Conservation (phyloP, 2,329 filamentous ascomycete genomes). For the Pseudogymnoascus sp. region DNA sequence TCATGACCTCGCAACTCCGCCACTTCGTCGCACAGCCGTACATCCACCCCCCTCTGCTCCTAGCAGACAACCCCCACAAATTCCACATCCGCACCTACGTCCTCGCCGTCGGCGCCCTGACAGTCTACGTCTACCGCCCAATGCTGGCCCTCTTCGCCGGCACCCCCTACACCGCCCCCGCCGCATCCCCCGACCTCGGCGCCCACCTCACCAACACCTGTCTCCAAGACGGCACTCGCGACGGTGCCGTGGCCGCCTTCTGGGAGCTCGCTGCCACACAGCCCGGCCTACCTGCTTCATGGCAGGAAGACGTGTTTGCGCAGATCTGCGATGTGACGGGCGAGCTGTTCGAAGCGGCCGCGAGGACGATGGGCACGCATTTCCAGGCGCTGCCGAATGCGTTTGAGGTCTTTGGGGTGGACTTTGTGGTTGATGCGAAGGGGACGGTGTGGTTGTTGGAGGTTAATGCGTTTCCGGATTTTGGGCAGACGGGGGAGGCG, state of each 20-base stretch:
- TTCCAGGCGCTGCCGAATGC: constrained; percentile 84
- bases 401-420: constrained; percentile 87
- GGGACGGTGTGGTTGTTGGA: constrained; percentile 73
- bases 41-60: constrained; percentile 77
- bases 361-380: constrained; percentile 75
- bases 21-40: constrained; percentile 97
- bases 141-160: constrained; percentile 94
- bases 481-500: constrained; percentile 78
- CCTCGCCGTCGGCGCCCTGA: constrained; percentile 68
- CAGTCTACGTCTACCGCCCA: constrained; percentile 76
- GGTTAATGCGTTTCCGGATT: constrained; percentile 94
- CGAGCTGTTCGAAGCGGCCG: constrained; percentile 80
- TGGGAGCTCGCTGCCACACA: constrained; percentile 50
- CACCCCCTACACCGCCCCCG: constrained; percentile 61
- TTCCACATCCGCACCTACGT: constrained; percentile 96
- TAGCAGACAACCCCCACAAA: constrained; percentile 62
- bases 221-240: constrained; percentile 58
- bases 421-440: constrained; percentile 70
- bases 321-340: constrained; percentile 70
- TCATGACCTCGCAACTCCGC: constrained; percentile 83
- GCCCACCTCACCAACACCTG: constrained; percentile 94
- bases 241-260: constrained; percentile 66
- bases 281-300: constrained; percentile 29
- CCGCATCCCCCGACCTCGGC: constrained; percentile 47
- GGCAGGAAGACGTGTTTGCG: constrained; percentile 56